Evolutionary conservation across 148 eudicot species (phyloP), one percentile per base, ranked within the genome.

Genomic region (Rhododendron ovatum): DNA sequence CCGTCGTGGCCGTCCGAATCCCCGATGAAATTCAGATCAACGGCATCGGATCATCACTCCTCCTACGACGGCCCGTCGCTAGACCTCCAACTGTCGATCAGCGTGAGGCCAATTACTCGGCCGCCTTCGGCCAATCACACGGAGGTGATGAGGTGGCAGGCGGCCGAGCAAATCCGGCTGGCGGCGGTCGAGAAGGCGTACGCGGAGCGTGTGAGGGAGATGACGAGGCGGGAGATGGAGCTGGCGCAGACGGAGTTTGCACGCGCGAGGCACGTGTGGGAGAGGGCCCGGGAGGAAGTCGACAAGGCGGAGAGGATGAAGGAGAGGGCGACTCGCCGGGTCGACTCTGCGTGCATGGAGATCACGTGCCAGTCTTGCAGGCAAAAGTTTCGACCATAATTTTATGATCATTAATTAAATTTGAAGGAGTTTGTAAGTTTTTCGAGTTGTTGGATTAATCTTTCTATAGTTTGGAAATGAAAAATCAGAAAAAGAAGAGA

Each of bases 301-400:
- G 92, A 92, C 6, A 90, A 82, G 78, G 99, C 91, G 0, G 93
- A 96, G 88, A 92, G 89, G 59, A 78, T 95, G 87, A 93, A 90
- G 88, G 94, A 93, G 75, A 86, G 80, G 24, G 95, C 95, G 3
- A 88, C 85, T 22, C 73, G 88, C 13, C 61, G 61, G 53, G 83
- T 78, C 30, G 90, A 88, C 53, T 50, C 92, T 11, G 41, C 89
- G 33, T 91, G 95, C 93, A 86, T 95, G 92, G 98, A 96, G 90
- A 90, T 96, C 91, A 96, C 97, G 74, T 96, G 99, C 85, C 91
- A 91, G 48, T 92, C 94, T 41, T 96, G 99, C 92, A 90, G 95
- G 84, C 98, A 93, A 88, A 94, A 93, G 84, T 96, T 96, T 83
- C 92, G 93, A 59, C 88, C 89, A 63, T 89, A 28, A 89, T n/a